Conservation (phyloP, 1,284 basidiomycete species). For the Sporisorium graminicola region DNA sequence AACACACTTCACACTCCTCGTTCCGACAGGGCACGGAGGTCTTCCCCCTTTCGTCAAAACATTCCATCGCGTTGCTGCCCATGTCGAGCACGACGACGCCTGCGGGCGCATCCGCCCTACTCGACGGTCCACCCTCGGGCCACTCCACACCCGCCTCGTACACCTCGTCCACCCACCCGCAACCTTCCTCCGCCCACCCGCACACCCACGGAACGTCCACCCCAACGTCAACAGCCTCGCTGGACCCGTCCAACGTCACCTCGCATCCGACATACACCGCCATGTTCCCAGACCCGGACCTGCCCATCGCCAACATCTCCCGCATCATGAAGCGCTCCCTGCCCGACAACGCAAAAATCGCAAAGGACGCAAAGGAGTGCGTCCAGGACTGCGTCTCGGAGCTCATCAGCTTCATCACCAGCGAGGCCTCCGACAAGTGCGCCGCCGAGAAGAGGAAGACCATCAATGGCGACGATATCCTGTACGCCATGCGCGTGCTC, state of each 20-base stretch:
- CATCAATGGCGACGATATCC: slow-evolving; percentile 86
- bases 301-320: slow-evolving; percentile 87
- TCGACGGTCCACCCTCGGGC: slow-evolving; percentile 1
- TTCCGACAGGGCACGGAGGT: background rate
- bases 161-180: slow-evolving; percentile 12
- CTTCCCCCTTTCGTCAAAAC: too few species aligned
- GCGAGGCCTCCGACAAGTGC: slow-evolving; percentile 88
- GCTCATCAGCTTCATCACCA: slow-evolving; percentile 94
- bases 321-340: slow-evolving; percentile 93
- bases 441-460: slow-evolving; percentile 86
- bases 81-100: slow-evolving; percentile 10
- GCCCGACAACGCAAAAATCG: slow-evolving; percentile 92
- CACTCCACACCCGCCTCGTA: slow-evolving; percentile 19
- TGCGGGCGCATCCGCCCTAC: background rate
- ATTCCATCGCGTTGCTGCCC: background rate
- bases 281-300: slow-evolving; percentile 52
- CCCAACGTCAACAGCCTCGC: slow-evolving; percentile 15
- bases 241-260: slow-evolving; percentile 28
- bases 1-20: background rate
- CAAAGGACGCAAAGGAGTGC: slow-evolving; percentile 95
- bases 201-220: slow-evolving; percentile 17
- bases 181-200: background rate
- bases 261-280: slow-evolving; percentile 35
- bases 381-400: slow-evolving; percentile 96
- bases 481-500: slow-evolving; percentile 86